Evolutionary conservation across 169 alveolate species (phyloP), one percentile per base, ranked within the genome.

Genomic region (Cryptosporidium felis): DNA sequence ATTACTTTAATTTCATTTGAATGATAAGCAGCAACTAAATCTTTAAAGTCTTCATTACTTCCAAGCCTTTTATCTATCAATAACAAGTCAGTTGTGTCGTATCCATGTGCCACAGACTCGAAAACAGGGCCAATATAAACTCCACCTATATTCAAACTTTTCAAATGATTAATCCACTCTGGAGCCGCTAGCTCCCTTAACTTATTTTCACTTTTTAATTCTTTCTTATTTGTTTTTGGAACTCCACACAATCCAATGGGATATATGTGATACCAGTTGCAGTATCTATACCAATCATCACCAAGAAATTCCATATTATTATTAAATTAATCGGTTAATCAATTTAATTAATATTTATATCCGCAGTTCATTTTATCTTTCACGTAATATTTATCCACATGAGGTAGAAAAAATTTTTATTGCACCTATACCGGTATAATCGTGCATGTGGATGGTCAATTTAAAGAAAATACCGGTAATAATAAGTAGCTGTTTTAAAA

Each of bases 241-340:
- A 45, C 85, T 5, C 85, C 85, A 4, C 66, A 74, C 23, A 74
- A 6, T 12, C 85, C 85, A 36, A 74, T 28, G 32, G 85, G 85
- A 34, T 74, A 74, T 40, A 74, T 74, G 36, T 74, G 85, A 74
- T 74, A 74, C 85, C 85, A 74, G 41, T 53, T 74, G 40, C 85
- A 53, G 21, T 38, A 5, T 12, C 23, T 74, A 18, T 74, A 74
- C 85, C 85, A 74, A 5, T 74, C 67, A 51, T 53, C 34, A 8
- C 41, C 60, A 30, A 14, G 0, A 9, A 6, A 38, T 8, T 12
- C 10, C 66, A 47, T 74, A 28, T 62, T n/a, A n/a, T 60, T 0
- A 6, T 32, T 14, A 36, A 51, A 51, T 16, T 10, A 51, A 6
- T 16, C 0, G 12, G n/a, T 12, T 51, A 16, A n/a, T 16, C n/a